Percentiles rank a stretch among this genome's conserved stretches.
Conservation (phyloP, 129 eudicot genomes). For the Rutidosis leptorrhynchoides region DNA sequence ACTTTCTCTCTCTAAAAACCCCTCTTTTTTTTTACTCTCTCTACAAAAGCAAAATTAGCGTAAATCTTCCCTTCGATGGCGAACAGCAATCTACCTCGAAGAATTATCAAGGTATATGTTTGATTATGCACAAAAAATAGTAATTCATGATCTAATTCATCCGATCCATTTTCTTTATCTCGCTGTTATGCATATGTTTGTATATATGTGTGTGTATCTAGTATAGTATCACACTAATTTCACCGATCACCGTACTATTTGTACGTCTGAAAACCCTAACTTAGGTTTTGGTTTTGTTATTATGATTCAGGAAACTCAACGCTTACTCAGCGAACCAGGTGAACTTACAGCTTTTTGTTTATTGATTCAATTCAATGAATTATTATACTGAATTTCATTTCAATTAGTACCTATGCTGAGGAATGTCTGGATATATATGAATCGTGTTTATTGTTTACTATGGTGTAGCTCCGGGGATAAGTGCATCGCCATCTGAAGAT, state of each 20-base stretch:
- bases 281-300: slow-evolving; percentile 20
- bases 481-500: slow-evolving; percentile 59
- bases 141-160: slow-evolving; percentile 23
- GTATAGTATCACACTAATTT: too few relatives aligned
- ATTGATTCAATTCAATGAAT: neutral
- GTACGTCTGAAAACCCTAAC: slow-evolving; percentile 24
- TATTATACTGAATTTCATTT: neutral
- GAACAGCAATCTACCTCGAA: slow-evolving; percentile 52
- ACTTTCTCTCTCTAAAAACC: slow-evolving; percentile 26
- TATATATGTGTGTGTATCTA: too few relatives aligned
- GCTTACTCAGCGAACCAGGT: slow-evolving; percentile 64
- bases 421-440: slow-evolving; percentile 7
- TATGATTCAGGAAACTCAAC: slow-evolving; percentile 51
- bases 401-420: neutral
- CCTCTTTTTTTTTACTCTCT: slow-evolving; percentile 20
- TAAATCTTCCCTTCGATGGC: slow-evolving; percentile 43
- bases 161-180: slow-evolving; percentile 8
- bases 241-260: slow-evolving; percentile 22
- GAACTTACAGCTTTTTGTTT: slow-evolving; percentile 1
- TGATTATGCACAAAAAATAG: neutral
- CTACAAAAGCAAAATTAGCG: slow-evolving; percentile 28
- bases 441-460: slow-evolving; percentile 6
- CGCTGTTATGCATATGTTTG: neutral
- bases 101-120: slow-evolving; percentile 46
- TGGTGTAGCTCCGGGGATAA: slow-evolving; percentile 52